Percentiles rank a stretch among this genome's conserved stretches.
phyloP scores from a whole-genome alignment of 257 asterid genomes.

The Plantago major region DNA sequence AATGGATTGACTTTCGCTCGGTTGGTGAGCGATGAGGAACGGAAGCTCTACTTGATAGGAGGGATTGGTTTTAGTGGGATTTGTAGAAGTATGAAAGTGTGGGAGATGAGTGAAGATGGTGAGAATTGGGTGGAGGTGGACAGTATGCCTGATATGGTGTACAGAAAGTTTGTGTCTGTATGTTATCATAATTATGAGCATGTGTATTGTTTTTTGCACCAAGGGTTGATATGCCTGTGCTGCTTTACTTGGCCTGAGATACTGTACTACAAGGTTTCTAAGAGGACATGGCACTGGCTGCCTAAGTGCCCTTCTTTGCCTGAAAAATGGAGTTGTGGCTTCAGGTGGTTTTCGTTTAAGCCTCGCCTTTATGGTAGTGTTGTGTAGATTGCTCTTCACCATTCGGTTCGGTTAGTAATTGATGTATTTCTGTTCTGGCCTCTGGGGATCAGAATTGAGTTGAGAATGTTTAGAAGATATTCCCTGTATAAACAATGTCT shows the following conservation, averaged over 20 bases:
- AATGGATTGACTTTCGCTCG: conserved; percentile 41
- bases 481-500: no score
- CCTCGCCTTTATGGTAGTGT: conserved; percentile 44
- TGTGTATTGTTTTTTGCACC: conserved; percentile 75
- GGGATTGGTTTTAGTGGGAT: conserved; percentile 65
- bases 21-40: conserved; percentile 36
- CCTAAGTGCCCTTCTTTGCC: conserved; percentile 71
- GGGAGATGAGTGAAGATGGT: conserved; percentile 50
- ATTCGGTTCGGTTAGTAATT: neutral
- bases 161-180: conserved; percentile 52
- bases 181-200: conserved; percentile 81
- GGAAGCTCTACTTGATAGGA: conserved; percentile 52
- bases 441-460: no score
- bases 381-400: neutral
- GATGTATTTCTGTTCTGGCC: no score
- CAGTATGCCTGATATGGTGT: conserved; percentile 55
- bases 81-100: conserved; percentile 54
- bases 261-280: conserved; percentile 45
- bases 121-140: conserved; percentile 50
- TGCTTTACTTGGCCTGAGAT: conserved; percentile 88
- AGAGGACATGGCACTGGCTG: conserved; percentile 84
- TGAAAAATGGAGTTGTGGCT: conserved; percentile 84
- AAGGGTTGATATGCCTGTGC: conserved; percentile 64
- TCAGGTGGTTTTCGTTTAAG: conserved; percentile 73
- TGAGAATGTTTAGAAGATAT: no score